phyloP scores from a whole-genome alignment of 495 filamentous ascomycete genomes.

The Tuber calosporum region DNA sequence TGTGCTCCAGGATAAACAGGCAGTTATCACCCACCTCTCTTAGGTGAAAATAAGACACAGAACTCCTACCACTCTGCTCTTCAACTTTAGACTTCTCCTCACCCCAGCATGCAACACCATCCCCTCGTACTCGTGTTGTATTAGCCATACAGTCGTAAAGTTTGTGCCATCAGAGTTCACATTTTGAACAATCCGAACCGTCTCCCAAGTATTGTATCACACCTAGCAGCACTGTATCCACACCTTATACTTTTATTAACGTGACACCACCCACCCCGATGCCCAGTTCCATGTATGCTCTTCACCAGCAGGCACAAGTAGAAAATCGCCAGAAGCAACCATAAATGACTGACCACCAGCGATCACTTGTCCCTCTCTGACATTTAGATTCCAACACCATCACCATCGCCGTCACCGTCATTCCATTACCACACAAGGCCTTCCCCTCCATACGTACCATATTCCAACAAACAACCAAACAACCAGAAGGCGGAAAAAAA shows the following conservation, averaged over 20 bases:
- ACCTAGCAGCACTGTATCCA: no score
- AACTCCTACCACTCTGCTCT: no score
- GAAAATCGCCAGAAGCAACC: not conserved
- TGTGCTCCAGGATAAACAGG: no score
- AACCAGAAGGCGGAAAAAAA: not conserved
- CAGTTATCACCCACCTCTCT: no score
- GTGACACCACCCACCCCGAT: not conserved
- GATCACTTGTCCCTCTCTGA: not conserved
- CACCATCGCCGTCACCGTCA: not conserved
- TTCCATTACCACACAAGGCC: not conserved
- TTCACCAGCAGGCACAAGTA: not conserved
- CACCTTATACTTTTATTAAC: not conserved
- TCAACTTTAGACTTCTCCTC: no score
- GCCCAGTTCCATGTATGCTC: not conserved
- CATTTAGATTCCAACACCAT: not conserved
- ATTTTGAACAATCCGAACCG: no score
- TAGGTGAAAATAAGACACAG: no score
- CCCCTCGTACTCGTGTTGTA: no score
- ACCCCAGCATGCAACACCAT: no score
- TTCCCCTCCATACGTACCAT: not conserved
- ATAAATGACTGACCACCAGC: not conserved
- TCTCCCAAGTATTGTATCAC: no score
- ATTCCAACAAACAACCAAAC: not conserved
- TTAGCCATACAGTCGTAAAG: no score
- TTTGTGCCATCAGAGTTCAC: no score